phyloP scores from a whole-genome alignment of 352 stramenopile species.

The Nothophytophthora sp. region DNA sequence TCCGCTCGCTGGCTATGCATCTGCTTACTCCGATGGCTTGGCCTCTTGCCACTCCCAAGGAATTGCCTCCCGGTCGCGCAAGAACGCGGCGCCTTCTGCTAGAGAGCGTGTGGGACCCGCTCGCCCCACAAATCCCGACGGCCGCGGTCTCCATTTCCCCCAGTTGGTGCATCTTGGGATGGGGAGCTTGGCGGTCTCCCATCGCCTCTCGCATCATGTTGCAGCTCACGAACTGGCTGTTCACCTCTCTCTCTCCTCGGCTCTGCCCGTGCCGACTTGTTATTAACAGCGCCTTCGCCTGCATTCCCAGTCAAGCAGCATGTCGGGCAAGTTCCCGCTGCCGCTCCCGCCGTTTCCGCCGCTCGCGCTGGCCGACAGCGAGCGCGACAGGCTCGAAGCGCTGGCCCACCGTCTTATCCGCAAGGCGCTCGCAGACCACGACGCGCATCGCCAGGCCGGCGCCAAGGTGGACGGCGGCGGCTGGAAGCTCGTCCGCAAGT shows the following conservation, averaged over 20 bases:
- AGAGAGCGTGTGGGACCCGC: too few relatives aligned
- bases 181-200: too few relatives aligned
- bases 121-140: too few relatives aligned
- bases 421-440: slow-evolving; percentile 32
- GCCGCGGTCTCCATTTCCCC: too few relatives aligned
- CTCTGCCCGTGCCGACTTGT: not conserved
- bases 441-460: slow-evolving; percentile 15
- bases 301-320: slow-evolving; percentile 9
- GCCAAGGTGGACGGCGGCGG: slow-evolving; percentile 22
- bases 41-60: too few relatives aligned
- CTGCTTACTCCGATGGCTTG: too few relatives aligned
- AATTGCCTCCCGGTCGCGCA: too few relatives aligned
- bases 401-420: slow-evolving; percentile 28
- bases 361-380: slow-evolving; percentile 25
- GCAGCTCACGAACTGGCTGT: too few relatives aligned
- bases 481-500: slow-evolving; percentile 30
- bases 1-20: too few relatives aligned
- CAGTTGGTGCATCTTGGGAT: too few relatives aligned
- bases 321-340: slow-evolving; percentile 29
- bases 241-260: slow-evolving; percentile 1
- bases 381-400: slow-evolving; percentile 32
- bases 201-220: too few relatives aligned
- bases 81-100: too few relatives aligned
- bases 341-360: slow-evolving; percentile 19
- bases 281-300: not conserved